These are phyloP conservation scores for Cordyceps tenuipes DNA, from an alignment of 2,329 filamentous ascomycete genomes.

Conservation along the genomic window DNA sequence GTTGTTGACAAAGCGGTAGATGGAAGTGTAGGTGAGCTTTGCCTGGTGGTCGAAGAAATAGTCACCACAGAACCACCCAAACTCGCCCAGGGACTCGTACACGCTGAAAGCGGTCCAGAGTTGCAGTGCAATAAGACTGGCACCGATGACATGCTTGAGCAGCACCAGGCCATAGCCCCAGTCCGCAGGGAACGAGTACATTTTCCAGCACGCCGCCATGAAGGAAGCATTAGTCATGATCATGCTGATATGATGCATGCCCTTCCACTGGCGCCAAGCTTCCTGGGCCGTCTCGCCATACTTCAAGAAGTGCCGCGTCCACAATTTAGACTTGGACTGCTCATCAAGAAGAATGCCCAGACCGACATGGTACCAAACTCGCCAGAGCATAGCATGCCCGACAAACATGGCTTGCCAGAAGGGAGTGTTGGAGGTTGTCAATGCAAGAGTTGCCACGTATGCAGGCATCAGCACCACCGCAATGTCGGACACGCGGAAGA, in stretches of 20 bases:
- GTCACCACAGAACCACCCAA: conserved; percentile 98
- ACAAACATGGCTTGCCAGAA: conserved; percentile 73
- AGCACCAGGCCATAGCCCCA: conserved; percentile 82
- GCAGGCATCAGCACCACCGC: conserved; percentile 67
- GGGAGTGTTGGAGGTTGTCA: conserved; percentile 69
- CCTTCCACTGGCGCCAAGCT: conserved; percentile 97
- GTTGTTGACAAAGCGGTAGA: conserved; percentile 97
- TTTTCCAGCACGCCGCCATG: conserved; percentile 88
- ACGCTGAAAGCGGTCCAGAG: conserved; percentile 90
- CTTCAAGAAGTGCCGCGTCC: conserved; percentile 97
- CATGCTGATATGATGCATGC: conserved; percentile 87
- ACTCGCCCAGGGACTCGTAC: conserved; percentile 92
- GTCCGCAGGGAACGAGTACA: conserved; percentile 79
- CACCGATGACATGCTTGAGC: conserved; percentile 79
- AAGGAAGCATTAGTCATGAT: conserved; percentile 84
- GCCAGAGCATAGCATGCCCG: conserved; percentile 70
- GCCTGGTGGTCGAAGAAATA: conserved; percentile 91
- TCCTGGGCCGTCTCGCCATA: conserved; percentile 85
- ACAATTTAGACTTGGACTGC: conserved; percentile 85
- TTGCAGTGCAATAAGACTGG: conserved; percentile 73
- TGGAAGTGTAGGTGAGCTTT: conserved; percentile 88
- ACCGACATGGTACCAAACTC: conserved; percentile 85
- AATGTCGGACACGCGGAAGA: conserved; percentile 80
- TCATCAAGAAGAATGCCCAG: conserved; percentile 76
- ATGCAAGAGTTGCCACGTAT: conserved; percentile 65